Evolutionary conservation across 2,329 filamentous ascomycete species (phyloP), one percentile per base, ranked within the genome.

Genomic region (Microdochium trichocladiopsis): DNA sequence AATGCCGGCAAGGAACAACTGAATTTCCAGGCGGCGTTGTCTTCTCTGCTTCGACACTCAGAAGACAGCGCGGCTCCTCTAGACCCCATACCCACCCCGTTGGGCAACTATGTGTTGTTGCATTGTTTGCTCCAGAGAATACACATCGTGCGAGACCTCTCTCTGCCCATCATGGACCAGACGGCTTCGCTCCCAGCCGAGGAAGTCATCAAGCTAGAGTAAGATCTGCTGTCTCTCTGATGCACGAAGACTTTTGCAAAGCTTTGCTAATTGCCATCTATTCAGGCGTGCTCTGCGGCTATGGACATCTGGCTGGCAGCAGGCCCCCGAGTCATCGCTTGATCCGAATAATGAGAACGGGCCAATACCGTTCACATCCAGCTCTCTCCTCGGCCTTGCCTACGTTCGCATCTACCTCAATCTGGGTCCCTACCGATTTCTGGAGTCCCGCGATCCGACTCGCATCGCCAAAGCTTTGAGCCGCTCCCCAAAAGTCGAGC

Each of bases 361-460:
- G 0, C 69, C 69, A 0, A 70, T 71, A 14, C 69, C 69, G 0
- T 71, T 71, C 53, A 77, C 72, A 0, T 76, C 74, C 2, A 75
- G 70, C 49, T 71, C 74, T 0, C 64, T 77, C 0, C 63, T 76
- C 0, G 70, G 70, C 0, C 65, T 77, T 0, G 74, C 74, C 1
- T 77, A 76, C 52, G 69, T 73, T 0, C 70, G 74, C 4, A 66
- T 77, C 2, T 70, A 75, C 23, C 64, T 77, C 4, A 66, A 77
- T 33, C 62, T 76, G 1, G 74, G 74, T 0, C 72, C 72, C 0
- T 66, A 72, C 49, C 64, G 73, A 0, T 64, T 69, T 4, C 65
- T 76, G 0, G 71, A 76, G 24, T 71, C 72, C 0, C 68, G 74
- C 12, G 72, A 77, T 45, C 68, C 73, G 0, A 51, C 56, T 1